Base-by-base conservation (phyloP, 345 rosid species). In the Bretschneidera sinensis region DNA sequence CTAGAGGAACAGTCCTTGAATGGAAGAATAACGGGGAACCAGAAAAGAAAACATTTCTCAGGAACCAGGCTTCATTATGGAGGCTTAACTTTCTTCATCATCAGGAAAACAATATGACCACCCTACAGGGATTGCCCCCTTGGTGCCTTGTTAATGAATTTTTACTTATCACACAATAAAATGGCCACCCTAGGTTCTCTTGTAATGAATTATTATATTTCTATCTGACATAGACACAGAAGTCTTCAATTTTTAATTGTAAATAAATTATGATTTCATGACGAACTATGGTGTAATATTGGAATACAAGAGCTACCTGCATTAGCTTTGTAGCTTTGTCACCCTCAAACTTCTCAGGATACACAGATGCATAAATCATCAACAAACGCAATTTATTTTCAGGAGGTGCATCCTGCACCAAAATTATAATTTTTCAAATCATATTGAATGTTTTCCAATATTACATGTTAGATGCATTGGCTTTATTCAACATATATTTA, bases 321-420 rank as follows among this genome's bases (percentile, higher is more conserved):
- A 89, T 85, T 28, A 92, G 67, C 82, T 89, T 92, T 24, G 81
- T 31, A 17, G 83, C 96, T 70, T 89, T 89, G 80, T 92, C 97
- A 45, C 92, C 97, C 77, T 92, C 98, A 48, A 92, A 92, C 73
- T 76, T 89, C 76, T 89, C 98, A 1, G 98, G 98, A 73, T 82
- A 89, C 51, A 85, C 87, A 54, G 66, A 64, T 51, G 94, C 88
- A 70, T 85, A 92, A 50, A 92, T 89, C 88, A 92, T 85, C 91
- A 92, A 72, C 69, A 92, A 72, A 24, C 97, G 94, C 76, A 92
- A 63, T 71, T 92, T 92, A 66, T 89, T 87, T 75, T 87, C 94
- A 0, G 88, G 86, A 72, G 78, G 24, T 51, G 86, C 63, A 60
- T 89, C 89, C 97, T 92, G 86, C 65, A 68, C 16, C 31, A 56